Conservation (phyloP, 805 yeast genomes). For the Myxozyma melibiosi region DNA sequence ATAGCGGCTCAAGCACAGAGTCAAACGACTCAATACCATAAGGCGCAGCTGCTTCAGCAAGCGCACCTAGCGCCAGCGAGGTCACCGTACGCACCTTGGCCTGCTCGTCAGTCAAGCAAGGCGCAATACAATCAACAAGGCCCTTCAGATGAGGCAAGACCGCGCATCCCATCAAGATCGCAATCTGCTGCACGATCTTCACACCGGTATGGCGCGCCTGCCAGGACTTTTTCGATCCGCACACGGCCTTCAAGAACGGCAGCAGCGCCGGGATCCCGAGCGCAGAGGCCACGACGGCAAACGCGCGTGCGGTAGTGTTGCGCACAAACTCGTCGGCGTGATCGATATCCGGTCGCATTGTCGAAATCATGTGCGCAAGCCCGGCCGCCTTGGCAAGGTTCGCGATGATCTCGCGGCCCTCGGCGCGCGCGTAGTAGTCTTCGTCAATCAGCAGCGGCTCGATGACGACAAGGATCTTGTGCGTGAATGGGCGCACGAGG, state of each 20-base stretch:
- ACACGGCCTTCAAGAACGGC: conserved; percentile 81
- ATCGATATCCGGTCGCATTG: conserved; percentile 79
- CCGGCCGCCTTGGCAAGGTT: conserved; percentile 82
- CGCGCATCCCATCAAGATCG: conserved; percentile 67
- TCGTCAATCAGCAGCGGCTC: conserved; percentile 82
- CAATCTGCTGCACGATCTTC: conserved; percentile 73
- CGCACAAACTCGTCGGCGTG: conserved; percentile 79
- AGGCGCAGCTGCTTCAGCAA: conserved; percentile 83
- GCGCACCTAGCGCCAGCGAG: conserved; percentile 67
- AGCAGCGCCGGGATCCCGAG: conserved; percentile 70
- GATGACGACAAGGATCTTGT: conserved; percentile 68
- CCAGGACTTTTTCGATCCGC: conserved; percentile 76
- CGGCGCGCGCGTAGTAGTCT: conserved; percentile 69
- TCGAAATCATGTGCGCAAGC: conserved; percentile 72
- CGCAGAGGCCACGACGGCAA: conserved; percentile 82
- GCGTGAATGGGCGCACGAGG: conserved; percentile 69
- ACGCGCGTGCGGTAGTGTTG: conserved; percentile 70
- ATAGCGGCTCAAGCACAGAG: conserved; percentile 66
- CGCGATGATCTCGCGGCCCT: conserved; percentile 77
- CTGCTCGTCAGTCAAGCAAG: conserved; percentile 67
- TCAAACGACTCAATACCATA: conserved; percentile 91
- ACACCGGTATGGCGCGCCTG: conserved; percentile 82
- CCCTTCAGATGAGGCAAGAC: conserved; percentile 72
- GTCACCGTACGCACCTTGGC: conserved; percentile 66
- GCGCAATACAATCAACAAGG: conserved; percentile 61